Evolutionary conservation across 208 protist species (phyloP).

Genomic region (Sergeia podlipaevii): DNA sequence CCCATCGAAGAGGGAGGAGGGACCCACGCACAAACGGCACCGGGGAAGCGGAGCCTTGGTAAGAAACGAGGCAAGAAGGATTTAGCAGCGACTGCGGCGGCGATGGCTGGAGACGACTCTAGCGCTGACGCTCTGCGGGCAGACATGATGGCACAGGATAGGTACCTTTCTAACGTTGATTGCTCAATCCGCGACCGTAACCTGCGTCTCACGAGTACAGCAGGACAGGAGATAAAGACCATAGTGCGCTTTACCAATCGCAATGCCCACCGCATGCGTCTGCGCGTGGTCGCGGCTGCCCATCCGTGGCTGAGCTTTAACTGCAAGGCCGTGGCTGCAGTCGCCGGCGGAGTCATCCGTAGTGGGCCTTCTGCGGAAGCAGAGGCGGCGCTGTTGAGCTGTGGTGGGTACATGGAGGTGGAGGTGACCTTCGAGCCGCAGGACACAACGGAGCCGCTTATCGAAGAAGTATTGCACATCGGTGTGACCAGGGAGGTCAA

Average conservation of each 20-base stretch:
- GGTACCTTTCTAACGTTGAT: conserved; percentile 23
- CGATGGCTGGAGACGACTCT: not conserved
- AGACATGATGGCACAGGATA: not conserved
- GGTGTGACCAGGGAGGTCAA: conserved; percentile 76
- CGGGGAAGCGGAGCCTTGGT: not conserved
- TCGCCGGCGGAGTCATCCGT: conserved; percentile 13
- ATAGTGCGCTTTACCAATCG: conserved; percentile 75
- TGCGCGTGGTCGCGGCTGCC: conserved; percentile 56
- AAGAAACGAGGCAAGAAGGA: no score
- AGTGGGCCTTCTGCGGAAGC: not conserved
- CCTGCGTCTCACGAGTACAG: conserved; percentile 33
- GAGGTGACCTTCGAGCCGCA: conserved; percentile 58
- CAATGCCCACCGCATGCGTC: conserved; percentile 35
- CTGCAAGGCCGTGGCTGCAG: conserved; percentile 38
- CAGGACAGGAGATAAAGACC: conserved; percentile 17
- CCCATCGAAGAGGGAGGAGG: no score
- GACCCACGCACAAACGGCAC: no score
- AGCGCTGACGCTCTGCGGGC: no score
- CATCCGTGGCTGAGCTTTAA: conserved; percentile 72
- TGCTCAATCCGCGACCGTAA: conserved; percentile 39
- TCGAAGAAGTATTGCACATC: conserved; percentile 51
- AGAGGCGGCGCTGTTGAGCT: conserved; percentile 31
- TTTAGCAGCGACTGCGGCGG: not conserved
- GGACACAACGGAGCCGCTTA: conserved; percentile 32
- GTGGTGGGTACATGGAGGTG: conserved; percentile 83